These are phyloP conservation scores for Brassica carinata DNA, from an alignment of 345 rosid species.

Conservation along the genomic window DNA sequence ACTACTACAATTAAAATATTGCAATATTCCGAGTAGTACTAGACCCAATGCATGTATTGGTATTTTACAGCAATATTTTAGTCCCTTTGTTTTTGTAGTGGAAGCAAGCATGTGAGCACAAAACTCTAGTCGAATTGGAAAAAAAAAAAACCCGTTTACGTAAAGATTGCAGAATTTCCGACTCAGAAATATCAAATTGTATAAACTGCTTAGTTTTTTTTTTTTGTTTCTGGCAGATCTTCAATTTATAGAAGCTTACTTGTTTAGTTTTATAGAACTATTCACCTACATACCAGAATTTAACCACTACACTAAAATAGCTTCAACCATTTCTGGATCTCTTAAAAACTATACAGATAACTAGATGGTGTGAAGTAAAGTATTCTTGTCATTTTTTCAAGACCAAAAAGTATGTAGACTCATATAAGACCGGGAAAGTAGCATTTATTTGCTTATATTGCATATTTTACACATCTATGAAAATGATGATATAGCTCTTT, in stretches of 20 bases:
- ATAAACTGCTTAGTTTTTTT: too few species aligned
- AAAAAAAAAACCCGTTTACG: too few species aligned
- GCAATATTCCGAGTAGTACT: too few species aligned
- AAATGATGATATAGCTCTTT: not conserved
- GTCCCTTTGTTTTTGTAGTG: conserved; percentile 13
- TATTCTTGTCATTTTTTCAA: not conserved
- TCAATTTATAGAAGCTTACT: too few species aligned
- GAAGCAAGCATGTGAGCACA: conserved; percentile 23
- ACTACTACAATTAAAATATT: too few species aligned
- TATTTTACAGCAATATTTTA: not conserved
- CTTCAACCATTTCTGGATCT: not conserved
- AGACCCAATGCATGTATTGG: too few species aligned
- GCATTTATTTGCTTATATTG: not conserved
- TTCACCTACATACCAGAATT: not conserved
- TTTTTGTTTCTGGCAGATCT: too few species aligned
- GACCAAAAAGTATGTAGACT: not conserved
- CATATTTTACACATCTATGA: not conserved
- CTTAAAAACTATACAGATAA: not conserved
- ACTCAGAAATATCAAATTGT: too few species aligned
- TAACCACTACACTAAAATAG: not conserved
- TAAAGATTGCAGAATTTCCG: too few species aligned
- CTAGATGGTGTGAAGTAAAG: not conserved
- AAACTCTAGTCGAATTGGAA: too few species aligned
- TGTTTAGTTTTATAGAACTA: not conserved
- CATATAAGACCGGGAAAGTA: not conserved